Conservation (phyloP, 129 eudicot species). For the Glebionis coronaria region DNA sequence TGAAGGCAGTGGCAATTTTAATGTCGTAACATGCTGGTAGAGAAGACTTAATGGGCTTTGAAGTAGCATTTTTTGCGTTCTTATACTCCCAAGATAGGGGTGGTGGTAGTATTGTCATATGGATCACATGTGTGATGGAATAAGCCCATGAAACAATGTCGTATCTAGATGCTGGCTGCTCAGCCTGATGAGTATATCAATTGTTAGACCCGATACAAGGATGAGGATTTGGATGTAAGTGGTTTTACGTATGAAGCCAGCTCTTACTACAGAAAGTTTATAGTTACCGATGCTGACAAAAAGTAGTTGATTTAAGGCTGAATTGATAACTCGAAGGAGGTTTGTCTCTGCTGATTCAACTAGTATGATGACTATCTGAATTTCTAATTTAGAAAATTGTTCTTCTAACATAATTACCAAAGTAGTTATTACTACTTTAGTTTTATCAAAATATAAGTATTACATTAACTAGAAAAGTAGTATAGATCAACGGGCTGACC, state of each 20-base stretch:
- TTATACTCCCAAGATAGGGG: conserved; percentile 83
- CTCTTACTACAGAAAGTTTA: conserved; percentile 75
- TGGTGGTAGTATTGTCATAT: conserved; percentile 87
- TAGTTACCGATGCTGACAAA: conserved; percentile 79
- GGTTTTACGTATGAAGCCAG: conserved; percentile 93
- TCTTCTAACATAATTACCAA: too few species aligned
- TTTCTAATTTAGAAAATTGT: too few species aligned
- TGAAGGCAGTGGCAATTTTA: conserved; percentile 70
- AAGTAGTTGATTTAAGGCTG: conserved; percentile 72
- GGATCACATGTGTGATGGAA: conserved; percentile 87
- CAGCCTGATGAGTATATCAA: conserved; percentile 75
- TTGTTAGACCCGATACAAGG: conserved; percentile 95
- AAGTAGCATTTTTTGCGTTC: conserved; percentile 22
- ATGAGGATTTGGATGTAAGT: conserved; percentile 70
- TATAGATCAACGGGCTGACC: too few species aligned
- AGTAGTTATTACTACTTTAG: too few species aligned
- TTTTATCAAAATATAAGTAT: too few species aligned
- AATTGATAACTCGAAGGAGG: too few species aligned
- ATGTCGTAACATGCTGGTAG: conserved; percentile 87
- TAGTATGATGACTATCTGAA: too few species aligned
- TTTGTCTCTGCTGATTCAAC: too few species aligned
- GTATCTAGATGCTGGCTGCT: conserved; percentile 77
- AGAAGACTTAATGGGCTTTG: conserved; percentile 52
- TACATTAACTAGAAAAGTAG: too few species aligned
- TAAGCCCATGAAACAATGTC: conserved; percentile 86